Evolutionary conservation across 306 rosid species (phyloP), one percentile per base, ranked within the genome.

Genomic region (Alnus rubra): DNA sequence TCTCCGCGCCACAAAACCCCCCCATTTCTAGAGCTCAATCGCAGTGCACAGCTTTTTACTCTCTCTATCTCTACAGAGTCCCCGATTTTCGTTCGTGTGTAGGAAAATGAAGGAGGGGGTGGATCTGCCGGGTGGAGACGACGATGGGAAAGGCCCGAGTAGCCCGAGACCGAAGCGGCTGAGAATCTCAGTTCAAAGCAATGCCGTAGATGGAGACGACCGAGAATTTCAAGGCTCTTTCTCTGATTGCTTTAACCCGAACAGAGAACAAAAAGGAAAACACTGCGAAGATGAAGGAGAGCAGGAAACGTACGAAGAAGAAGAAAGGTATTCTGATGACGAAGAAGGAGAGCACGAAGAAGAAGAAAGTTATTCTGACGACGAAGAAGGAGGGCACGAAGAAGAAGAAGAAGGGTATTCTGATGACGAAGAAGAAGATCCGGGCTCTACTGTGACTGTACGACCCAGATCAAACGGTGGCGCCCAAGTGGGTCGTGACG

Each of bases 91-190:
- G 28, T 23, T 23, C 28, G 28, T 23, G 28, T 23, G 28, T 23
- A 23, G 28, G 28, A 23, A 23, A 23, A 23, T 23, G 28, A 0
- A 23, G 28, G 28, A 23, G 28, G 28, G 28, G 28, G 28, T 23
- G 28, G 28, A 23, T 23, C 28, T 23, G 59, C 55, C 87, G n/a
- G 87, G 88, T 65, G 89, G 91, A 44, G 91, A 84, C 23, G 93
- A 86, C 49, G 89, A 88, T 16, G 89, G 89, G 15, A 90, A 85
- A 78, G 93, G 94, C 68, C 78, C 94, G 7, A 88, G 93, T 75
- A 71, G 80, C 82, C 84, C 80, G 4, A 76, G 18, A 67, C 89
- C 31, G 9, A 86, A 84, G 75, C 77, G 86, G 23, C 88, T 77
- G 33, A 79, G 92, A 18, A 30, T 73, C 50, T 33, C 69, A 2